phyloP scores from a whole-genome alignment of 192 early-diverging fungal genomes.

The Lobosporangium transversale region DNA sequence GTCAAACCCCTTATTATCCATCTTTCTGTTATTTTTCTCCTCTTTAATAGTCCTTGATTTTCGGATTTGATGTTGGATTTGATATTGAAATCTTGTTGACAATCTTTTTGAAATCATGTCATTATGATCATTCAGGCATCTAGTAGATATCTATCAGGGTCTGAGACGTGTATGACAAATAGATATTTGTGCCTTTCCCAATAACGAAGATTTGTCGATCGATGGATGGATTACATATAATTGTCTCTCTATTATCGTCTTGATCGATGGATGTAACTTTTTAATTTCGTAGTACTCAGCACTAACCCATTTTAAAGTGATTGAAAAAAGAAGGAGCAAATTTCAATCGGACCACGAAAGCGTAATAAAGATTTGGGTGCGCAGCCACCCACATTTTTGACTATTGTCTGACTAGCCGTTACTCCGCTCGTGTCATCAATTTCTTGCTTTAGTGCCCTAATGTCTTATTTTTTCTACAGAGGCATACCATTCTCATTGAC shows the following conservation, averaged over 20 bases:
- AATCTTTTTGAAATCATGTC: neutral
- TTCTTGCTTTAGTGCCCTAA: no score
- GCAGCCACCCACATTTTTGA: no score
- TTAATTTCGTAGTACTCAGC: conserved; percentile 4
- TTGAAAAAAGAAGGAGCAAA: conserved; percentile 40
- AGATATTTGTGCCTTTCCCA: neutral
- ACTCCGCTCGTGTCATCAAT: no score
- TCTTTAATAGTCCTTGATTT: no score
- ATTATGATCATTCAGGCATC: neutral
- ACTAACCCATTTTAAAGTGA: conserved; percentile 45
- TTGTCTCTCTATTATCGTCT: neutral
- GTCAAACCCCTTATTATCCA: no score
- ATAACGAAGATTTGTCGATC: neutral
- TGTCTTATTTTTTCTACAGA: no score
- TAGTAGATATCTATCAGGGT: neutral
- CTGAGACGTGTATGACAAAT: neutral
- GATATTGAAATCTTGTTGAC: neutral
- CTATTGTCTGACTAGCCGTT: no score
- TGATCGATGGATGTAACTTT: conserved; percentile 13
- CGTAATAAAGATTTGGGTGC: no score
- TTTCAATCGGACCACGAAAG: neutral
- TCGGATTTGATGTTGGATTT: no score
- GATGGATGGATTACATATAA: conserved; percentile 6
- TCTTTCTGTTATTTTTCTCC: no score
- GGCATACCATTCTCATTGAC: no score